phyloP scores from a whole-genome alignment of 306 rosid genomes.

The Potentilla sterilis region DNA sequence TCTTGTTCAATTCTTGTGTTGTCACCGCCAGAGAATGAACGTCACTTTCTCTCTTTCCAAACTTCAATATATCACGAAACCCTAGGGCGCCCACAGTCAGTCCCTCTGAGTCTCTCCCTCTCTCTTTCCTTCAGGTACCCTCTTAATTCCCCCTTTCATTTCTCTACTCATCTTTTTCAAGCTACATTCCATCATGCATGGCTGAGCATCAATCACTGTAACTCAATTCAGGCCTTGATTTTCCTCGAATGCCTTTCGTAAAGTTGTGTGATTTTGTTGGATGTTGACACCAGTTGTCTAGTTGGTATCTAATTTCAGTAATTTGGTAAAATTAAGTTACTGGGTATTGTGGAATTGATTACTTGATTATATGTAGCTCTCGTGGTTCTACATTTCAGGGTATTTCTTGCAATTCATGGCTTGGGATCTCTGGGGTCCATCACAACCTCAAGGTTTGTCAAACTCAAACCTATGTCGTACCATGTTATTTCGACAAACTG shows the following conservation, averaged over 20 bases:
- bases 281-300: too few species aligned
- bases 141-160: neutral
- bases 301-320: neutral
- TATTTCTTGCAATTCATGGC: constrained; percentile 47
- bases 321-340: neutral
- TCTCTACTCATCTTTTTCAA: neutral
- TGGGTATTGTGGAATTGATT: neutral
- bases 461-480: constrained; percentile 3
- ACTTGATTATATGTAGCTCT: neutral
- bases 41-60: neutral
- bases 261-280: neutral
- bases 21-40: too few species aligned
- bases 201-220: too few species aligned
- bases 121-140: neutral
- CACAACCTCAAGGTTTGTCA: constrained; percentile 53
- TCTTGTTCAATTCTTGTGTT: too few species aligned
- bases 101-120: neutral
- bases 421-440: constrained; percentile 63
- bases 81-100: constrained; percentile 9
- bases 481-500: constrained; percentile 7
- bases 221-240: neutral
- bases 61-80: constrained; percentile 11
- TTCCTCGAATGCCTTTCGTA: neutral
- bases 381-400: constrained; percentile 37
- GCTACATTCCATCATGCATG: neutral